A percentile compares a stretch with the other conserved stretches of the same genome.
Conservation (phyloP, 441 rosid species). For the Geranium incanum region DNA sequence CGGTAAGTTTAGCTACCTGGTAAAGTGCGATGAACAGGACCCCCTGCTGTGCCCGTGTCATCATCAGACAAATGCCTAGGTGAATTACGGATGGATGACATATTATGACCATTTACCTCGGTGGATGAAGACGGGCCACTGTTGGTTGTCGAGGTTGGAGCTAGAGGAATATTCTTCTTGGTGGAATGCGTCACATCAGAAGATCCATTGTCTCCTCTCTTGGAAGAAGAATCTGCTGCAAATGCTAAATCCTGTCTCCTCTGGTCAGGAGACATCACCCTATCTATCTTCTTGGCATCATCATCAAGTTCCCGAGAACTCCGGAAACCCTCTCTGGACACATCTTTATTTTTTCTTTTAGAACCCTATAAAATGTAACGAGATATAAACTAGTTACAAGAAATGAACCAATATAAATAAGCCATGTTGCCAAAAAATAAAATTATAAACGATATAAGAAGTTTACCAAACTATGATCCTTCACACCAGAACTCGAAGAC, state of each 20-base stretch:
- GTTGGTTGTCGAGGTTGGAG: slow-evolving; percentile 51
- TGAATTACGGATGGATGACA: slow-evolving; percentile 49
- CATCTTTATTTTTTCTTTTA: slow-evolving; percentile 70
- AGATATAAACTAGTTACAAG: slow-evolving; percentile 14
- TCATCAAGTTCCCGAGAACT: slow-evolving; percentile 46
- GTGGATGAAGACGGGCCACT: slow-evolving; percentile 71
- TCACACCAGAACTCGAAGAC: slow-evolving; percentile 64
- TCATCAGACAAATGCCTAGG: slow-evolving; percentile 67
- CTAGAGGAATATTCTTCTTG: slow-evolving; percentile 35
- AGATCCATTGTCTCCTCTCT: slow-evolving; percentile 47
- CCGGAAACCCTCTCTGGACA: slow-evolving; percentile 45
- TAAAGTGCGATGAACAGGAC: slow-evolving; percentile 63
- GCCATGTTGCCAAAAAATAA: background rate
- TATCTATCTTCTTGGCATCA: slow-evolving; percentile 52
- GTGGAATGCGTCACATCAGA: slow-evolving; percentile 23
- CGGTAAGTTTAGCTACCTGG: slow-evolving; percentile 44
- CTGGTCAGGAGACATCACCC: slow-evolving; percentile 53
- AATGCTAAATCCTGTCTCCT: slow-evolving; percentile 44
- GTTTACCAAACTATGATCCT: slow-evolving; percentile 63
- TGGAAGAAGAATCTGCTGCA: slow-evolving; percentile 32
- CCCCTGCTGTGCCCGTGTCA: slow-evolving; percentile 45
- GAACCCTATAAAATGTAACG: slow-evolving; percentile 46
- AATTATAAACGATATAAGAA: slow-evolving; percentile 12
- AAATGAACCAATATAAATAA: slow-evolving; percentile 11
- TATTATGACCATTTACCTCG: slow-evolving; percentile 53